Evolutionary conservation across 805 yeast species (phyloP), one percentile per base, ranked within the genome.

Genomic region (Lachancea nothofagi): DNA sequence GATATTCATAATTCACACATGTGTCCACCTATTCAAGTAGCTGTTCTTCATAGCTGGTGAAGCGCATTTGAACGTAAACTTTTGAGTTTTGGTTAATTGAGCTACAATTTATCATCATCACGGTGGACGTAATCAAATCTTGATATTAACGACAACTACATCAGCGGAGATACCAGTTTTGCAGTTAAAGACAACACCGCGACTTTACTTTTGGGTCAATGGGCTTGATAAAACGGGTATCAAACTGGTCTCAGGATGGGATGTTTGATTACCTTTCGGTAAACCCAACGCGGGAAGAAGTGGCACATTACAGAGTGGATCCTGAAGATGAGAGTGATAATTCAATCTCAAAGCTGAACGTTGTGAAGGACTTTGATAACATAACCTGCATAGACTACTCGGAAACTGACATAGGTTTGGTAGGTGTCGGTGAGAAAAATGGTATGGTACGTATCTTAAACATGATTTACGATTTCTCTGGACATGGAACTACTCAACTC

Each of bases 231-330:
- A 60, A 52, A 35, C 50, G 51, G 22, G 64, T 59, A 8, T 51
- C 53, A 4, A 50, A 54, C 9, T 59, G 64, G 61, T 51, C 64
- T 2, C 52, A 50, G 18, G 62, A 55, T 37, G 55, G 49, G 12
- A 40, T 49, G 36, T 40, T 57, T 19, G 65, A 60, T 41, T 62
- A 61, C 50, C 60, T 84, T 9, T 79, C 84, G 0, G 80, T 82
- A 5, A 81, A 77, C 47, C 93, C 95, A 2, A 71, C 84, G 21
- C 80, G 94, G 2, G 96, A 88, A 55, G 90, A 83, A 49, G 80
- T 86, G 2, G 65, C 81, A 0, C 67, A 84, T 8, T 81, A 80
- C 52, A 75, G 73, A 46, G 77, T 83, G 0, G 65, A 72, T 46
- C 66, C 67, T 23, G 54, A 50, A 42, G 71, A 72, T 15, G 72